Conservation (phyloP, 148 eudicot species). For the Rhododendron griersonianum region DNA sequence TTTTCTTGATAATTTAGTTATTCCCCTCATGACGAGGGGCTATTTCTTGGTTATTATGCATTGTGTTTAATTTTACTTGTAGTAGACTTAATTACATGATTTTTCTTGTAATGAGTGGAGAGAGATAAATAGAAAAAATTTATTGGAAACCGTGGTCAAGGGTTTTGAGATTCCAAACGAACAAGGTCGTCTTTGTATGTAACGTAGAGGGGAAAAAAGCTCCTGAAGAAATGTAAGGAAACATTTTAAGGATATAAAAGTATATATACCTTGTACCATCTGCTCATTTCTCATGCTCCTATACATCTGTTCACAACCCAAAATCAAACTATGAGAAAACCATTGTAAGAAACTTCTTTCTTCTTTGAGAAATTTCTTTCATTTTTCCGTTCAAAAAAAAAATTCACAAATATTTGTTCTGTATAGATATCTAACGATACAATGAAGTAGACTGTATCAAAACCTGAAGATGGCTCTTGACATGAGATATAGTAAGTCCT, state of each 20-base stretch:
- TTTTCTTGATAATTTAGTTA: too few species aligned
- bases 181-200: background rate
- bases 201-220: background rate
- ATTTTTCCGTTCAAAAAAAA: background rate
- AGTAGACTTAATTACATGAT: background rate
- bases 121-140: too few species aligned
- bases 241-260: background rate
- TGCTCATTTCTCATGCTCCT: slow-evolving; percentile 52
- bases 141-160: too few species aligned
- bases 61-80: background rate
- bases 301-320: slow-evolving; percentile 35
- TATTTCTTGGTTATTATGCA: background rate
- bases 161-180: too few species aligned
- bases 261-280: slow-evolving; percentile 36
- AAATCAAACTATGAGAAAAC: background rate
- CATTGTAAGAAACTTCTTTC: background rate
- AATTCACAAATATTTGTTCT: background rate
- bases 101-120: too few species aligned
- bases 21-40: background rate
- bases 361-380: background rate
- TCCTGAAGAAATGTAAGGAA: background rate
- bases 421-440: background rate
- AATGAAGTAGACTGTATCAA: background rate
- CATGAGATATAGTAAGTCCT: slow-evolving; percentile 62
- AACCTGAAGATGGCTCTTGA: slow-evolving; percentile 88